phyloP scores from a whole-genome alignment of 192 early-diverging fungal genomes.

The Coemansia sp. region DNA sequence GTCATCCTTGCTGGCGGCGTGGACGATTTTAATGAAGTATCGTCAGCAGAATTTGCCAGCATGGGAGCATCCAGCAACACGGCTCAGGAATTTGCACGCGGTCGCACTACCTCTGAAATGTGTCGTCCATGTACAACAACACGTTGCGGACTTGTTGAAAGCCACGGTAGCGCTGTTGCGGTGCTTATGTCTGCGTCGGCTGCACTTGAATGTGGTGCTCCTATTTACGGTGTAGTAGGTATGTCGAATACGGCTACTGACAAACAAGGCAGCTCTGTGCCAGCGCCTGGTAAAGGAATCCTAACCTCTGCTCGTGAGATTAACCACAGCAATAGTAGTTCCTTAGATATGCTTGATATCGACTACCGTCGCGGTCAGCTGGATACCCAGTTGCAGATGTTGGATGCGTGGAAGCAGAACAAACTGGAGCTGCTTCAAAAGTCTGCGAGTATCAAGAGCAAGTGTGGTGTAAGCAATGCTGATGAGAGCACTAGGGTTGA shows the following conservation, averaged over 20 bases:
- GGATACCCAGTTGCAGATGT: slow-evolving; percentile 18
- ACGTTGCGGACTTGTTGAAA: slow-evolving; percentile 89
- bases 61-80: slow-evolving; percentile 93
- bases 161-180: slow-evolving; percentile 82
- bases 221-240: slow-evolving; percentile 86
- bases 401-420: slow-evolving; percentile 9
- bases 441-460: not conserved
- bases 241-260: slow-evolving; percentile 86
- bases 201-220: slow-evolving; percentile 86
- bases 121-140: slow-evolving; percentile 86
- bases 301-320: slow-evolving; percentile 81
- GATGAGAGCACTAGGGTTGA: slow-evolving; percentile 55
- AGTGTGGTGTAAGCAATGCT: not conserved
- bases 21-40: slow-evolving; percentile 86
- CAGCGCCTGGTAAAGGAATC: slow-evolving; percentile 87
- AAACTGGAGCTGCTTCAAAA: slow-evolving; percentile 4
- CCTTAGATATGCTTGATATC: slow-evolving; percentile 66
- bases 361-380: slow-evolving; percentile 81
- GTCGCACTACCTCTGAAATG: slow-evolving; percentile 86
- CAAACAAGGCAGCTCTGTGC: slow-evolving; percentile 93
- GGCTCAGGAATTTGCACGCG: slow-evolving; percentile 76
- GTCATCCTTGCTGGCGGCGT: slow-evolving; percentile 87
- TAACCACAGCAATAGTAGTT: slow-evolving; percentile 8
- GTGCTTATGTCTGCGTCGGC: slow-evolving; percentile 83
- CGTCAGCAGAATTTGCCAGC: slow-evolving; percentile 86